These are phyloP conservation scores for Chaetomiaceae sp. DNA, from an alignment of 2,329 filamentous ascomycete genomes.

Conservation along the genomic window DNA sequence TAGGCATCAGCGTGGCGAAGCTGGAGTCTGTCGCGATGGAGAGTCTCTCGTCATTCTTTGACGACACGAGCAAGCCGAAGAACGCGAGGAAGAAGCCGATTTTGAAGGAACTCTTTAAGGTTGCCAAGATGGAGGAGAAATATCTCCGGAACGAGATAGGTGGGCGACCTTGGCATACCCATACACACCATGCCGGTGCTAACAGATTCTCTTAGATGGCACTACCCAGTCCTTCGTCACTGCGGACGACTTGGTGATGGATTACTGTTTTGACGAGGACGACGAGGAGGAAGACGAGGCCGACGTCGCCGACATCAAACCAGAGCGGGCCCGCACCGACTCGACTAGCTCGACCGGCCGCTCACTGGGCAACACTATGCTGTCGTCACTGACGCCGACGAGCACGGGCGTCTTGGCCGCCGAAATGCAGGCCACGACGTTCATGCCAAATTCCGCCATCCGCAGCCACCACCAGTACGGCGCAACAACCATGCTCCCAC, in stretches of 20 bases:
- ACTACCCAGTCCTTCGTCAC: constrained; percentile 44
- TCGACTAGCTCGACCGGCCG: constrained; percentile 29
- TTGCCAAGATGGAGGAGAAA: constrained; percentile 51
- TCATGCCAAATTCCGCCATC: constrained; percentile 38
- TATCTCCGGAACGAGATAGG: constrained; percentile 53
- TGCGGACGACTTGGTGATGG: constrained; percentile 45
- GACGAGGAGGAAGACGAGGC: constrained; percentile 42
- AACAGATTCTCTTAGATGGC: constrained; percentile 36
- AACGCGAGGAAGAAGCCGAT: constrained; percentile 51
- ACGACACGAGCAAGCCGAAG: constrained; percentile 46
- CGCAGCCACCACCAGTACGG: constrained; percentile 38
- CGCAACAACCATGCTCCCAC: constrained; percentile 34
- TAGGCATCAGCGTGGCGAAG: constrained; percentile 47
- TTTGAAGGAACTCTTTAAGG: constrained; percentile 55
- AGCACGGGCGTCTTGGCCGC: constrained; percentile 29
- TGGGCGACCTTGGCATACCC: constrained; percentile 28
- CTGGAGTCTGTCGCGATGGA: constrained; percentile 55
- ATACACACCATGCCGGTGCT: neutral
- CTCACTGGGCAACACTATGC: constrained; percentile 28
- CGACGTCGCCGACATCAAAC: neutral
- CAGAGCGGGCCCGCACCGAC: neutral
- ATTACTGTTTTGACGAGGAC: constrained; percentile 42
- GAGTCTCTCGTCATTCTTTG: constrained; percentile 52
- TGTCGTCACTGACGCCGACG: constrained; percentile 30
- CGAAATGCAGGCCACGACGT: constrained; percentile 30